Base-by-base conservation (phyloP, 2,329 filamentous ascomycete species). In the Teratosphaeria nubilosa region DNA sequence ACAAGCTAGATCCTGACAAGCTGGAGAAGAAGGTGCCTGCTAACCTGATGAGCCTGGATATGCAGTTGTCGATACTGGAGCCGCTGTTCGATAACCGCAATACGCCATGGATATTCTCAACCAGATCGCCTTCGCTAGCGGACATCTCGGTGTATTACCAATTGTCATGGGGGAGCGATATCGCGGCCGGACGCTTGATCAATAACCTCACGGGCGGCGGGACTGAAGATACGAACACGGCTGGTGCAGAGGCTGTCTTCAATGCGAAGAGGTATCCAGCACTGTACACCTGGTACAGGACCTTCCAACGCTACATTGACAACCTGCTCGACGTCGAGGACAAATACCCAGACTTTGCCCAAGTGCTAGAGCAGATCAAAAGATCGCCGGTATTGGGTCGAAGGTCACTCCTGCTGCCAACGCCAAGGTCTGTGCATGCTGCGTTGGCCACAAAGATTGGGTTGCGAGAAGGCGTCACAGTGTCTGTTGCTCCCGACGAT, bases 61-160 rank as follows among this genome's bases (percentile, higher is more conserved):
- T 70, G 51, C 73, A 76, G 45, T 65, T 76, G 1, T 68, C 65
- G 0, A 60, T 76, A 16, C 60, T 75, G 1, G 74, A 76, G 57
- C 70, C 70, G 0, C 60, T 67, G n/a, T 70, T 75, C 30, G 62
- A 32, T 2, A 60, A 61, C 2, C 60, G 64, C 2, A 63, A 65
- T n/a, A 61, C 62, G 22, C 64, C 62, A 0, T 76, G 73, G 73
- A 61, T 71, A 1, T 69, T 75, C 37, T 70, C 71, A 0, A 74
- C 74, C 0, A 27, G 55, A 1, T 62, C 62, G 6, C 74, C 74
- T 0, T 68, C 64, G 0, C 59, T 75, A 1, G 74, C 71, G 7
- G 73, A 76, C 61, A 58, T 76, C 1, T 67, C 69, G 9, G 13
- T 76, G 13, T 75, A 67, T 53, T 75, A 75, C 50, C 72, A 76